phyloP scores from a whole-genome alignment of 2,329 filamentous ascomycete genomes.

The Pseudogymnoascus sp. region DNA sequence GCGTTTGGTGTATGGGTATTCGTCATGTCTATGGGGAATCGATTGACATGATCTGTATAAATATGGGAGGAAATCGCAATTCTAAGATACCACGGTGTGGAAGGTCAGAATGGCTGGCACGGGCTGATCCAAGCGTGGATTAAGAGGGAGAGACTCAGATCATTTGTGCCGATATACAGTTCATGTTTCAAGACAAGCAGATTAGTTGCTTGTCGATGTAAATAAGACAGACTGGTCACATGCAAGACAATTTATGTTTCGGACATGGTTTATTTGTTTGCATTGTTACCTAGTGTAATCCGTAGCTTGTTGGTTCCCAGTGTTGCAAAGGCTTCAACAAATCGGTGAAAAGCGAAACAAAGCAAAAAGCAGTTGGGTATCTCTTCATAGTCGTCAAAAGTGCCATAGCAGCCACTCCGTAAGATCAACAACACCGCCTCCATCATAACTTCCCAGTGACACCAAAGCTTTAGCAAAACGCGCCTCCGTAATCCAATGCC shows the following conservation, averaged over 20 bases:
- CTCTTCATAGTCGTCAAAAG: constrained; percentile 2
- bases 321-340: not conserved
- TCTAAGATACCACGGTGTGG: not conserved
- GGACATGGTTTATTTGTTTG: not conserved
- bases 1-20: not conserved
- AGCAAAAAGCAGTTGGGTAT: not conserved
- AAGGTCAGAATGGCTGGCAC: not conserved
- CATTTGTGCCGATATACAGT: not conserved
- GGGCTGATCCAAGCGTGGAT: not conserved
- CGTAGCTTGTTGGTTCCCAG: not conserved
- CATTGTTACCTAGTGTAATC: not conserved
- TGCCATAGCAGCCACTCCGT: not conserved
- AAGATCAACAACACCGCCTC: not conserved
- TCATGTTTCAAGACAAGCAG: not conserved
- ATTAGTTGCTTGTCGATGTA: not conserved
- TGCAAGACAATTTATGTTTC: not conserved
- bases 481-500: not conserved
- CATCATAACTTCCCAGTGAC: not conserved
- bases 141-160: not conserved
- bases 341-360: not conserved
- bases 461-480: not conserved
- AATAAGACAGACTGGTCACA: not conserved
- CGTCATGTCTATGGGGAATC: not conserved
- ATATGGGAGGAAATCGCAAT: constrained; percentile 8
- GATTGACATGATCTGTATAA: not conserved